Conservation (phyloP, 176 grass and related monocot species). For the Phragmites australis region DNA sequence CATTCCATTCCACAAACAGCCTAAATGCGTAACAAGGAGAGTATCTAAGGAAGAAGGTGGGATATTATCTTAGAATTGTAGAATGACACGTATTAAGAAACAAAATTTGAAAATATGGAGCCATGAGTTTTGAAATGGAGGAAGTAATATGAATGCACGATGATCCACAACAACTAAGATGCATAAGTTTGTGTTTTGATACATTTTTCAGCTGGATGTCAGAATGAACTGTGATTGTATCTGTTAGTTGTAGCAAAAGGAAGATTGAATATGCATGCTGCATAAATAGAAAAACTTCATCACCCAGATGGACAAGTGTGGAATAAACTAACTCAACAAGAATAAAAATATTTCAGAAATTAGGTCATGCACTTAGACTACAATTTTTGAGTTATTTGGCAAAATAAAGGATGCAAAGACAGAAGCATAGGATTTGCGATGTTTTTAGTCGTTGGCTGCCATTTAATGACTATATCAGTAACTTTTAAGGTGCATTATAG, state of each 20-base stretch:
- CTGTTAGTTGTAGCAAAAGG: background rate
- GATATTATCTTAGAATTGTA: no score
- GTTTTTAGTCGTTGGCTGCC: slow-evolving; percentile 4
- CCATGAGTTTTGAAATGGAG: background rate
- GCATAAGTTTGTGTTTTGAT: background rate
- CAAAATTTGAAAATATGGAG: background rate
- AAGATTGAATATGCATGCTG: background rate
- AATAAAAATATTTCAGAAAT: background rate
- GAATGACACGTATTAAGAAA: background rate
- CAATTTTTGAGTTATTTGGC: background rate
- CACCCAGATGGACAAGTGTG: background rate
- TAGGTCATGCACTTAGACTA: background rate
- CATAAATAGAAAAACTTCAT: background rate
- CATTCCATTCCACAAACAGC: no score
- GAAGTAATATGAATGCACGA: background rate
- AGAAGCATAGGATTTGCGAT: slow-evolving; percentile 4
- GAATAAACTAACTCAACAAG: background rate
- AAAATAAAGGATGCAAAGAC: background rate
- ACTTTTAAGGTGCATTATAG: slow-evolving; percentile 11
- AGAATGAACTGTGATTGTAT: background rate
- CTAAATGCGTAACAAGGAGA: no score
- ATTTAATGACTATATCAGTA: background rate
- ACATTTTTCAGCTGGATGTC: slow-evolving; percentile 9
- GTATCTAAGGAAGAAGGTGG: no score
- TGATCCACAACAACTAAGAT: background rate